Evolutionary conservation across 2,329 filamentous ascomycete genomes (phyloP), one percentile per base, ranked within the genome.

Genomic region (Penicillium sp.): DNA sequence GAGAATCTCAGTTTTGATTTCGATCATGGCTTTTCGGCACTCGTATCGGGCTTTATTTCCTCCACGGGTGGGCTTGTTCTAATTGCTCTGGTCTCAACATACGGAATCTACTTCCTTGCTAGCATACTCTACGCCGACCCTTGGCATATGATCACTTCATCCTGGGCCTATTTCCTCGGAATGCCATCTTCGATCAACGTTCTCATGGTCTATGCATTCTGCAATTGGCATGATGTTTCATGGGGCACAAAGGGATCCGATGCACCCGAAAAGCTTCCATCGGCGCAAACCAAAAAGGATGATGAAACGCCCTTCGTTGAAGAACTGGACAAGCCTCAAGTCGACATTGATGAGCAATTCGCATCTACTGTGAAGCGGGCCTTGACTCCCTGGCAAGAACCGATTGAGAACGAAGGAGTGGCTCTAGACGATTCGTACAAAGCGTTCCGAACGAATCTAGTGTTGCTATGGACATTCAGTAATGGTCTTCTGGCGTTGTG

Each of bases 81-180:
- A 63, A 87, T 97, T 62, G 92, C 93, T 7, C 80, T 97, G 61
- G 84, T 92, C 59, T 89, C 92, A 60, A 97, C 94, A 52, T 97
- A 96, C 71, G 93, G 93, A 73, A 84, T 97, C 58, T 96, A 97
- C 85, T 96, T 91, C 73, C 79, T 97, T 55, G 91, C 92, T 9
- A 96, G 92, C 8, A 95, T 97, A 83, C 78, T 97, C 75, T 97
- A 97, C 79, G 82, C 96, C 68, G 93, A 97, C 75, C 93, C 93
- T 27, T 97, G 93, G 93, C 93, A 97, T 84, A 97, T 97, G 92
- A 93, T 97, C 81, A 93, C 92, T 72, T 96, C 92, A 2, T 97
- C 95, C 83, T 89, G 89, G 33, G 86, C 90, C 71, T 97, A 97
- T 75, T 81, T 97, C 65, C 78, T 96, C 54, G 86, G 96, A 72